phyloP scores from a whole-genome alignment of 805 yeast species.

The Cyberlindnera veronae region DNA sequence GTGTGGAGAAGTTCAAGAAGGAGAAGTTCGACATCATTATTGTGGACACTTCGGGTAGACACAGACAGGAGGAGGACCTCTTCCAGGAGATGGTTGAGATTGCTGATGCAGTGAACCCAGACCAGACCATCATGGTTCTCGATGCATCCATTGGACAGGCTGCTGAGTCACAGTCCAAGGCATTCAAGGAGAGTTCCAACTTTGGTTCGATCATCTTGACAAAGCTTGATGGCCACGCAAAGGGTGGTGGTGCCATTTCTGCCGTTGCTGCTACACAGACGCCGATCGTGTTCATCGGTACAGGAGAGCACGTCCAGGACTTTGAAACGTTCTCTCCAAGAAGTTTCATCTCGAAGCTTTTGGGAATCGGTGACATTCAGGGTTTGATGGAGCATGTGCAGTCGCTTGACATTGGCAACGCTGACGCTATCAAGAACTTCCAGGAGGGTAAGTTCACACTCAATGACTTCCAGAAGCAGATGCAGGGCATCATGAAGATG shows the following conservation, averaged over 20 bases:
- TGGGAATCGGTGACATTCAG: conserved; percentile 95
- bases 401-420: conserved; percentile 81
- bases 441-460: conserved; percentile 94
- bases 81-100: conserved; percentile 95
- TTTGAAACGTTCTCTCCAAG: conserved; percentile 88
- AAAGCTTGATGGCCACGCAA: conserved; percentile 98
- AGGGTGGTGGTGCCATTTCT: conserved; percentile 99
- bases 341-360: conserved; percentile 82
- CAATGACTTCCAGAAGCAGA: conserved; percentile 87
- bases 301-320: conserved; percentile 95
- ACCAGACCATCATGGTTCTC: conserved; percentile 94
- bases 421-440: conserved; percentile 86
- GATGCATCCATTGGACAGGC: conserved; percentile 99
- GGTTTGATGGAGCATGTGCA: conserved; percentile 93
- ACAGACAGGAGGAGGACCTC: conserved; percentile 87
- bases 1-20: conserved; percentile 86
- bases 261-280: conserved; percentile 97
- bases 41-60: conserved; percentile 98
- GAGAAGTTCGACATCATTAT: conserved; percentile 91
- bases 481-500: conserved; percentile 94
- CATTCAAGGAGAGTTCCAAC: conserved; percentile 88
- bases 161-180: conserved; percentile 91
- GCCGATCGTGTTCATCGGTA: conserved; percentile 94
- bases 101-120: conserved; percentile 82
- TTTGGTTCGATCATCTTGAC: conserved; percentile 95